A percentile compares a stretch with the other conserved stretches of the same genome.
phyloP scores from a whole-genome alignment of 169 alveolate genomes.

The Perkinsus marinus region DNA sequence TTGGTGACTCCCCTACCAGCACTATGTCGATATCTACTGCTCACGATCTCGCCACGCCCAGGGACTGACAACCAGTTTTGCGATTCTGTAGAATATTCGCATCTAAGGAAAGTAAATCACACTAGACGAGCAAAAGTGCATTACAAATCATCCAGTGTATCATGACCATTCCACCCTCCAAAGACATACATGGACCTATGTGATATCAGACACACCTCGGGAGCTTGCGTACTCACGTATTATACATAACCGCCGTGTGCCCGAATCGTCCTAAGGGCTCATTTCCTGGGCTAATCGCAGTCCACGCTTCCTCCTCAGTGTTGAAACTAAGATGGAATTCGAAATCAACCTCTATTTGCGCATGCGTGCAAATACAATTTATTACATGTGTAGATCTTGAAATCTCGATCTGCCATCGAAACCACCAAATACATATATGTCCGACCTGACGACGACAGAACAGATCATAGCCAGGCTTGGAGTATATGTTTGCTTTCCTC shows the following conservation, averaged over 20 bases:
- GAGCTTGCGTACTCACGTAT: neutral
- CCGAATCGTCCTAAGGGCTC: slow-evolving; percentile 59
- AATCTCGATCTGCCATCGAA: slow-evolving; percentile 38
- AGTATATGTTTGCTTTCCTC: too few relatives aligned
- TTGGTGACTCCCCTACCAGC: neutral
- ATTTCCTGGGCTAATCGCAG: slow-evolving; percentile 14
- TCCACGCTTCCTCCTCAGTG: neutral
- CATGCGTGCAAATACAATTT: too few relatives aligned
- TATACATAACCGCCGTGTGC: slow-evolving; percentile 57
- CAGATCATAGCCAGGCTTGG: slow-evolving; percentile 39
- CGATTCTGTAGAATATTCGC: slow-evolving; percentile 42
- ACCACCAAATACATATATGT: slow-evolving; percentile 40
- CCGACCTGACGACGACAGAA: slow-evolving; percentile 23
- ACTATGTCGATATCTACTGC: neutral
- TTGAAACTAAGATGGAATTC: neutral
- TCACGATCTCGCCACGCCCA: slow-evolving; percentile 15
- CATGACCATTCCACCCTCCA: slow-evolving; percentile 74
- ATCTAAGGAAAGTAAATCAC: slow-evolving; percentile 4
- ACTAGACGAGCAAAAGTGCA: slow-evolving; percentile 17
- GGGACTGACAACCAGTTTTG: slow-evolving; percentile 15
- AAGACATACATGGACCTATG: slow-evolving; percentile 38
- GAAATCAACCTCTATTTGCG: too few relatives aligned
- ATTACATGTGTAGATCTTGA: slow-evolving; percentile 29
- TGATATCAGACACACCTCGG: neutral
- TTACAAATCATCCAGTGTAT: slow-evolving; percentile 57